These are phyloP conservation scores for Colletotrichum sp. DNA, from an alignment of 2,329 filamentous ascomycete species.

Conservation along the genomic window DNA sequence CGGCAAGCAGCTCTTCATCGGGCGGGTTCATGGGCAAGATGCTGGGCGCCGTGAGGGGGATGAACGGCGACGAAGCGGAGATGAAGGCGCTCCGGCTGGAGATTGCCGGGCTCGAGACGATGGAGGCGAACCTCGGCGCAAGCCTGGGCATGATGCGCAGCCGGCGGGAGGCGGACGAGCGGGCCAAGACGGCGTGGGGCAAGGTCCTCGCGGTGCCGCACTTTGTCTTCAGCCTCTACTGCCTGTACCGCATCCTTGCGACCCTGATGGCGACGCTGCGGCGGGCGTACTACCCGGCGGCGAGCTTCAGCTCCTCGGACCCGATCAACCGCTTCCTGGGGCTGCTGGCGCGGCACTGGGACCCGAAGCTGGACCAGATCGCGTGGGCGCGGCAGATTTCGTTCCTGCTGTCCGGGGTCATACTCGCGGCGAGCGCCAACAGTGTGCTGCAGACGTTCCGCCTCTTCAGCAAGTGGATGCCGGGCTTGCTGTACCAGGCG, in stretches of 20 bases:
- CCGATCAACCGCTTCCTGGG: conserved; percentile 85
- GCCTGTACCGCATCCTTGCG: conserved; percentile 80
- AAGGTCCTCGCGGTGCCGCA: conserved; percentile 66
- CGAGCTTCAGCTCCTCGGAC: conserved; percentile 71
- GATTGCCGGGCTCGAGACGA: conserved; percentile 79
- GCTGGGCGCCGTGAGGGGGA: conserved; percentile 72
- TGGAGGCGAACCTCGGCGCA: conserved; percentile 74
- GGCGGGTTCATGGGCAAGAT: conserved; percentile 75
- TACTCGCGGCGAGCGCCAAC: conserved; percentile 81
- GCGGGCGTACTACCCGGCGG: conserved; percentile 52
- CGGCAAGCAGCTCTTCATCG: conserved; percentile 29
- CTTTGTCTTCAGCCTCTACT: conserved; percentile 80
- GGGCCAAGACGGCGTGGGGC: conserved; percentile 71
- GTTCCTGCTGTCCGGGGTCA: conserved; percentile 82
- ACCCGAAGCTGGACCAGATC: conserved; percentile 79
- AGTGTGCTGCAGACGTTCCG: conserved; percentile 86
- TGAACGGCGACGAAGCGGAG: conserved; percentile 63
- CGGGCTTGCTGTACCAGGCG: conserved; percentile 72
- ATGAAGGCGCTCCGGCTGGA: conserved; percentile 72
- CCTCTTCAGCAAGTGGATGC: conserved; percentile 78
- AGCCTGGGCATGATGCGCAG: conserved; percentile 68
- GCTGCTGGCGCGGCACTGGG: conserved; percentile 82
- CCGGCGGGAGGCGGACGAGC: conserved; percentile 67
- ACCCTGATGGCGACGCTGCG: conserved; percentile 73
- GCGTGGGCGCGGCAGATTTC: conserved; percentile 87